Conservation (phyloP, 495 filamentous ascomycete genomes). For the Pyrenopolyporus hunteri region DNA sequence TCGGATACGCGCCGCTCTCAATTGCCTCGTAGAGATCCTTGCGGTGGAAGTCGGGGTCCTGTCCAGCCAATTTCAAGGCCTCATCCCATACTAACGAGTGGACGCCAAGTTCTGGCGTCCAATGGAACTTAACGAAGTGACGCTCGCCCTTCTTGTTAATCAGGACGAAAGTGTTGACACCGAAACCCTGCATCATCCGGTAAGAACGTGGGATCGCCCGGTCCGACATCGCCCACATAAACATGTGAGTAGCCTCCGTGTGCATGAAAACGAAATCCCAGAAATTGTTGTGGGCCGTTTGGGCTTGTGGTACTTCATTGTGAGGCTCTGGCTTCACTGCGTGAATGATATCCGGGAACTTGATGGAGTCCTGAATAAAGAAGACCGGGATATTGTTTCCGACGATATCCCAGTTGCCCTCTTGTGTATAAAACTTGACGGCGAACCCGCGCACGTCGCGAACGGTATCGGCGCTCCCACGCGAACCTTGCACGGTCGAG, state of each 20-base stretch:
- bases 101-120: constrained; percentile 76
- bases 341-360: constrained; percentile 79
- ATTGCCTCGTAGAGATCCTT: constrained; percentile 87
- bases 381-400: constrained; percentile 72
- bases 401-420: constrained; percentile 67
- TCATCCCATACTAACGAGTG: constrained; percentile 91
- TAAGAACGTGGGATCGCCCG: constrained; percentile 79
- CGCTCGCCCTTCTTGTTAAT: constrained; percentile 73
- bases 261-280: constrained; percentile 70
- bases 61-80: constrained; percentile 77
- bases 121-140: constrained; percentile 84
- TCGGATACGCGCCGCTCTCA: constrained; percentile 70
- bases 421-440: constrained; percentile 73
- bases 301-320: constrained; percentile 68
- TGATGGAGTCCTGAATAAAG: constrained; percentile 75
- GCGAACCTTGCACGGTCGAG: constrained; percentile 80
- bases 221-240: constrained; percentile 82
- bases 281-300: constrained; percentile 69
- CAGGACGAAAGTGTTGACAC: constrained; percentile 82
- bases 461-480: constrained; percentile 51
- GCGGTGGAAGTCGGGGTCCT: constrained; percentile 88
- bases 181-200: constrained; percentile 92
- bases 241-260: constrained; percentile 83
- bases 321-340: constrained; percentile 83
- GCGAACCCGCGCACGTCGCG: constrained; percentile 25